These are phyloP conservation scores for Globisporangium orthogonon DNA, from an alignment of 352 stramenopile genomes.

Conservation along the genomic window DNA sequence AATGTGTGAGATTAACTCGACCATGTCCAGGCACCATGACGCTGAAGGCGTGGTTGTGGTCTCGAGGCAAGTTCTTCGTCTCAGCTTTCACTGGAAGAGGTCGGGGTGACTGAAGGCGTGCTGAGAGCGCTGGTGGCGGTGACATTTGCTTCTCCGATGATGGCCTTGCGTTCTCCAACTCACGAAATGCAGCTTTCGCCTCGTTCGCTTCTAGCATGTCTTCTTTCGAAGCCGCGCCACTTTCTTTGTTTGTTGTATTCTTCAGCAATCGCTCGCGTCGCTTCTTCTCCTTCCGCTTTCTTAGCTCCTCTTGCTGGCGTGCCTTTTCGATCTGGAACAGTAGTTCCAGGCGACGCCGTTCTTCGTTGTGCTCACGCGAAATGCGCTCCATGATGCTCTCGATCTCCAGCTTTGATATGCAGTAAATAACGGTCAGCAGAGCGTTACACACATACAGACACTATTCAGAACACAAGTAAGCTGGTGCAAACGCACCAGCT, in stretches of 20 bases:
- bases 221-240: not conserved
- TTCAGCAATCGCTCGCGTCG: conserved; percentile 38
- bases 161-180: conserved; percentile 1
- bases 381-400: conserved; percentile 53
- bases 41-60: conserved; percentile 9
- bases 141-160: conserved; percentile 4
- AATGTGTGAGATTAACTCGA: conserved; percentile 36
- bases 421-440: not conserved
- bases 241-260: conserved; percentile 15
- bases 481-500: conserved; percentile 7
- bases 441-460: not conserved
- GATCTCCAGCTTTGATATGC: conserved; percentile 34
- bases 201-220: not conserved
- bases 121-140: conserved; percentile 13
- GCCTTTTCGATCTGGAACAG: conserved; percentile 65
- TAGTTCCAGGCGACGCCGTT: conserved; percentile 50
- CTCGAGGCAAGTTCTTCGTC: conserved; percentile 12
- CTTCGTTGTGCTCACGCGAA: conserved; percentile 59
- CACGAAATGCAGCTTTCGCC: not conserved
- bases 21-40: conserved; percentile 41
- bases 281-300: conserved; percentile 63
- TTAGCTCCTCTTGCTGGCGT: conserved; percentile 55
- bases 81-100: conserved; percentile 14
- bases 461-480: not conserved
- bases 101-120: conserved; percentile 5